Base-by-base conservation (phyloP, 257 asterid species). In the Nicotiana otophora region DNA sequence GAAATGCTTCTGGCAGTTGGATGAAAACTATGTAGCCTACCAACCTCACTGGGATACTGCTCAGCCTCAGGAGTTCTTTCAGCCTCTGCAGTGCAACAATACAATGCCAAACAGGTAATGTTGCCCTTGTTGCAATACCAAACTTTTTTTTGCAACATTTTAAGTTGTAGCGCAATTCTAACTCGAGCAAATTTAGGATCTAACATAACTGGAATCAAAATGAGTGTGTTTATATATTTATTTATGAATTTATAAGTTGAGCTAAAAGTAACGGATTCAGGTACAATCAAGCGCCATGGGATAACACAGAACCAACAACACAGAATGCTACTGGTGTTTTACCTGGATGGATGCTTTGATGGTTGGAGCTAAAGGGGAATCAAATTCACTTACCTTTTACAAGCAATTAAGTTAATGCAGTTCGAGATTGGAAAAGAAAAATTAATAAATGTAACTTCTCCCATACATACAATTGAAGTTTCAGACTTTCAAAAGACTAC, bases 321-420 rank as follows among this genome's bases (percentile, higher is more conserved):
- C 78, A 72, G 14, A 72, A 72, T 72, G 61, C 78, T 46, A 46
- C 78, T 12, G 60, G 78, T 46, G 48, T 72, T 72, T 46, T 46
- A 0, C 78, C 78, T 12, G 60, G 36, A 72, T 72, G 78, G 78
- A 72, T 72, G 78, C 58, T 72, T 72, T 72, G 39, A 62, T 23
- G 65, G 65, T 8, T 7, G 62, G 62, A 6, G 26, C 62, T 57
- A 9, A 68, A 68, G 10, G 55, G 10, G 30, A 36, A 70, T n/a
- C 58, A 36, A 36, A 4, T 36, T 34, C 30, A 19, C 54, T 68
- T 9, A 0, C 54, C 77, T 68, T 67, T 68, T 34, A 36, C 77
- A 70, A n/a, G 78, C n/a, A 70, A 70, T 70, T 70, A 72, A 46
- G 15, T 46, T 23, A 34, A 46, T 72, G 60, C 10, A 72, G 78